These are phyloP conservation scores for Penicillium rolfsii DNA, from an alignment of 2,329 filamentous ascomycete species.

Conservation along the genomic window DNA sequence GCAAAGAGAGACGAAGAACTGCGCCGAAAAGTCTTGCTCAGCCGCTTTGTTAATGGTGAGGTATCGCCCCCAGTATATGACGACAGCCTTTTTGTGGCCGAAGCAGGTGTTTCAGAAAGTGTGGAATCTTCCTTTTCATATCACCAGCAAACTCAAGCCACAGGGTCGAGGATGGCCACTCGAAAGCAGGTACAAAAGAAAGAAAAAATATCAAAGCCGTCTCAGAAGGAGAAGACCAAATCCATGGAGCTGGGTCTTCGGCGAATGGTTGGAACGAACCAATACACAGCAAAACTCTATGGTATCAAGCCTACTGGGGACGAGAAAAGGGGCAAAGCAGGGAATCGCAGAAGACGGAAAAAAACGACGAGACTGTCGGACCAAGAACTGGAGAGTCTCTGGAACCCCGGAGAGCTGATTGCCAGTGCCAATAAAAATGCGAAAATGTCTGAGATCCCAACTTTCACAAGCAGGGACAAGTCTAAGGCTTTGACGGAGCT, in stretches of 20 bases:
- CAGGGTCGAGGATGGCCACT: neutral
- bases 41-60: neutral
- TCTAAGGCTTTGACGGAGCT: slow-evolving; percentile 39
- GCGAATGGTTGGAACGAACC: neutral
- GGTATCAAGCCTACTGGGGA: neutral
- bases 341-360: neutral
- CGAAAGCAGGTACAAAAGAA: neutral
- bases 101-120: no score
- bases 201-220: neutral
- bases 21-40: neutral
- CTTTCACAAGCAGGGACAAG: slow-evolving; percentile 29
- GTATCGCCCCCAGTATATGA: neutral
- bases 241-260: slow-evolving; percentile 6
- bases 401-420: slow-evolving; percentile 22
- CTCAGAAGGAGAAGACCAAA: neutral
- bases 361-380: neutral
- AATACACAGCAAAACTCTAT: neutral
- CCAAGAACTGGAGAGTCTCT: neutral
- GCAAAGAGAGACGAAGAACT: neutral
- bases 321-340: neutral
- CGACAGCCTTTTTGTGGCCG: neutral
- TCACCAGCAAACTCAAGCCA: neutral
- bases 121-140: neutral
- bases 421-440: slow-evolving; percentile 35
- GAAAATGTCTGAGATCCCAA: slow-evolving; percentile 27